Percentiles rank a stretch among this genome's conserved stretches.
phyloP scores from a whole-genome alignment of 2,329 filamentous ascomycete genomes.

The Colletotrichum higginsianum region DNA sequence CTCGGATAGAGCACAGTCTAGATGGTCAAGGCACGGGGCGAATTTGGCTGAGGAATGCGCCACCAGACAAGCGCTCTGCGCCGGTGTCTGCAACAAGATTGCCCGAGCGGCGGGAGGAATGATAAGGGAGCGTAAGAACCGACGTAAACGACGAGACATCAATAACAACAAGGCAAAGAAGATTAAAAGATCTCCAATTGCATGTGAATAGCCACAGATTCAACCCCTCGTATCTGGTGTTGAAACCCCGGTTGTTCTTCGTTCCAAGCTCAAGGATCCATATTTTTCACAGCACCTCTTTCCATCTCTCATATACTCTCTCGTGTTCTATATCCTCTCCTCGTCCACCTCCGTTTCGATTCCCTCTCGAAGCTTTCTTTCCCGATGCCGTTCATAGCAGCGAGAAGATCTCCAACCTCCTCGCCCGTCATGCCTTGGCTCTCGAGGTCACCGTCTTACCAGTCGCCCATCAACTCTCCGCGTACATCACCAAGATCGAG shows the following conservation, averaged over 20 bases:
- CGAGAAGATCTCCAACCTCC: conserved; percentile 35
- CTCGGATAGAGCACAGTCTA: conserved; percentile 19
- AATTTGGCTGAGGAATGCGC: conserved; percentile 41
- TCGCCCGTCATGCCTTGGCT: conserved; percentile 40
- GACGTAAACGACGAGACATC: conserved; percentile 34
- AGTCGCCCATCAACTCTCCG: conserved; percentile 32
- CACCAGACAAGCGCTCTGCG: conserved; percentile 38
- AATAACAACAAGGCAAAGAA: conserved; percentile 37
- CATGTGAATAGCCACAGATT: conserved; percentile 31
- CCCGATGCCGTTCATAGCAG: conserved; percentile 41
- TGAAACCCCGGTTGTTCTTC: conserved; percentile 8
- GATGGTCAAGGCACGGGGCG: conserved; percentile 41
- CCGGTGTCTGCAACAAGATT: conserved; percentile 43
- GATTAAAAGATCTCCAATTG: conserved; percentile 35
- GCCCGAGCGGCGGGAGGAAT: conserved; percentile 42
- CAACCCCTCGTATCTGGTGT: not conserved
- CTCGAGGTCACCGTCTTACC: conserved; percentile 40
- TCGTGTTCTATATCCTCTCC: not conserved
- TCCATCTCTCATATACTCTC: not conserved
- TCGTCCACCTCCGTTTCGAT: not conserved
- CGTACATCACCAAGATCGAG: conserved; percentile 35
- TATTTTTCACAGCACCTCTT: not conserved
- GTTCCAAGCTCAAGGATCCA: conserved; percentile 11
- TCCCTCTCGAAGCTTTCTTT: not conserved
- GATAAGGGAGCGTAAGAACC: conserved; percentile 36